Percentiles rank a stretch among this genome's conserved stretches.
Conservation (phyloP, 2,329 filamentous ascomycete genomes). For the Ustilaginoidea virens region DNA sequence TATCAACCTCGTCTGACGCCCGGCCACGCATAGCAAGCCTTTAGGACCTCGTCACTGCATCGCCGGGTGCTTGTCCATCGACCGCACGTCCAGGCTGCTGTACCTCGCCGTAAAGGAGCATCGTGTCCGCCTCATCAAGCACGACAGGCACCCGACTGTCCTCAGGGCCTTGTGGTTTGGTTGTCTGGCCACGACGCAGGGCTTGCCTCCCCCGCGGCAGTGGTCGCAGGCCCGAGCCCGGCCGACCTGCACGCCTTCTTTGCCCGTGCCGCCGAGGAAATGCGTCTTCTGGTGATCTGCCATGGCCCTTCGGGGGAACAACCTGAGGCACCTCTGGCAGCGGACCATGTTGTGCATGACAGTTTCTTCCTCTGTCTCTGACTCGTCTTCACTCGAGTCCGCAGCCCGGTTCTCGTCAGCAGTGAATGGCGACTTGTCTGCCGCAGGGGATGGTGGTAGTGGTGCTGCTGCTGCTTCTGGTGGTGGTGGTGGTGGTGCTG, state of each 20-base stretch:
- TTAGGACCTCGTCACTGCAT: background rate
- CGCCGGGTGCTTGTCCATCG: background rate
- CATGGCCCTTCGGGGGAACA: background rate
- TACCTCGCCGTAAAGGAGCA: conserved; percentile 3
- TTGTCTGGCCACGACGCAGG: conserved; percentile 3
- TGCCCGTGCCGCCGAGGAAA: background rate
- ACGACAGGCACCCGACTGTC: conserved; percentile 1
- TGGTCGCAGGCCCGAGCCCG: background rate
- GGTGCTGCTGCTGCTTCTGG: too few species aligned
- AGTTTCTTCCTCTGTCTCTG: background rate
- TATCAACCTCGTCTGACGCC: too few species aligned
- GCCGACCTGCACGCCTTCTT: background rate
- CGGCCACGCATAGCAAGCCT: too few species aligned
- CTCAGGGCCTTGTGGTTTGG: background rate
- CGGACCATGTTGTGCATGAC: too few species aligned
- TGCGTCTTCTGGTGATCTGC: conserved; percentile 1
- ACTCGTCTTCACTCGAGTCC: background rate
- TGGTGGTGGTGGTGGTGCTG: too few species aligned
- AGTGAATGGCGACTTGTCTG: too few species aligned
- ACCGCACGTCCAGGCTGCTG: background rate
- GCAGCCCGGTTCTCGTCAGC: too few species aligned
- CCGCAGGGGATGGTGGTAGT: too few species aligned
- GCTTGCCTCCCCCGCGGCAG: background rate
- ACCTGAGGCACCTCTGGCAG: too few species aligned
- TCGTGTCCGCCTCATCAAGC: background rate